These are phyloP conservation scores for Terana coerulea DNA, from an alignment of 768 basidiomycete genomes.

Conservation along the genomic window DNA sequence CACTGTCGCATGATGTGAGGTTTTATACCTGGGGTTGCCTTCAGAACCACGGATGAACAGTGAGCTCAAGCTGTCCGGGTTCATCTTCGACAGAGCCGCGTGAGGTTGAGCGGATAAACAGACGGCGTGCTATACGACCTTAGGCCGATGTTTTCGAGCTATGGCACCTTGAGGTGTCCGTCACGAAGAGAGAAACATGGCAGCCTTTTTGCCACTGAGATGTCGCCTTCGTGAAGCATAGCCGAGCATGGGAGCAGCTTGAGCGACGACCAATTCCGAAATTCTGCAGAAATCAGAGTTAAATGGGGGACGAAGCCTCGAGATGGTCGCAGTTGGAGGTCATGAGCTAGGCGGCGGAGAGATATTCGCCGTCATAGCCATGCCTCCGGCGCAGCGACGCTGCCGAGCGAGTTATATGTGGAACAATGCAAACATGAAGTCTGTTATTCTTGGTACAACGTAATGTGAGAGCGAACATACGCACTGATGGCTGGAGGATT, in stretches of 20 bases:
- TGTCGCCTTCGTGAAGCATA: background rate
- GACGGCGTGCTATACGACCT: background rate
- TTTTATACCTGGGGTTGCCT: background rate
- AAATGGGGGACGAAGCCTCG: background rate
- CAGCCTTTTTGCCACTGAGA: too few relatives aligned
- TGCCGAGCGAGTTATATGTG: too few relatives aligned
- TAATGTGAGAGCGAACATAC: too few relatives aligned
- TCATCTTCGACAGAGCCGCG: background rate
- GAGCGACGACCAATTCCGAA: background rate
- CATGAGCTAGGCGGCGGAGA: background rate
- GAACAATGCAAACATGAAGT: too few relatives aligned
- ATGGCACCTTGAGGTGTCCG: background rate
- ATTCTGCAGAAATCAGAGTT: background rate
- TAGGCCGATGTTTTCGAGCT: conserved; percentile 2
- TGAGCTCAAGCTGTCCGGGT: background rate
- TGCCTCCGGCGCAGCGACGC: background rate
- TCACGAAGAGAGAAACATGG: background rate
- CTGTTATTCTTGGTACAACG: too few relatives aligned
- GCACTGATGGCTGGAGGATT: too few relatives aligned
- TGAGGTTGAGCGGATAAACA: conserved; percentile 4
- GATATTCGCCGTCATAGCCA: background rate
- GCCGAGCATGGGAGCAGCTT: background rate
- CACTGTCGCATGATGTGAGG: background rate
- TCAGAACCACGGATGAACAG: background rate
- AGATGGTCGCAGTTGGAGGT: background rate